Evolutionary conservation across 2,329 filamentous ascomycete species (phyloP).

Genomic region (Rhytidhysteron rufulum): DNA sequence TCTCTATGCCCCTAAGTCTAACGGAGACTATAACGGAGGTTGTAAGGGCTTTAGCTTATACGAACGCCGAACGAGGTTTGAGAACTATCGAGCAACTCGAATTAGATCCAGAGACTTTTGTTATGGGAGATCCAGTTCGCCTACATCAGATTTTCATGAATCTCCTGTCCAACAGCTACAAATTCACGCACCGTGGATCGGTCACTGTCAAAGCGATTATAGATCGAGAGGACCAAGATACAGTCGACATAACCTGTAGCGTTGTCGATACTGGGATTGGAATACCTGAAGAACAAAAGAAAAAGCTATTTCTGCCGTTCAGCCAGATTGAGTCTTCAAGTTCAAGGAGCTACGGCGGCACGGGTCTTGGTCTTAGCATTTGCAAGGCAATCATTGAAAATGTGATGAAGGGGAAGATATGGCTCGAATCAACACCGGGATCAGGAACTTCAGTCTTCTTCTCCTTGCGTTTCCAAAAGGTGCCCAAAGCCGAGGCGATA

Average conservation of each 20-base stretch:
- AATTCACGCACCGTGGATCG: slow-evolving; percentile 83
- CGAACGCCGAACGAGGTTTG: slow-evolving; percentile 58
- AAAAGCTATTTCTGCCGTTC: slow-evolving; percentile 87
- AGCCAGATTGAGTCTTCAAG: slow-evolving; percentile 90
- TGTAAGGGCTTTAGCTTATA: slow-evolving; percentile 60
- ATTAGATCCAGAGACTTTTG: slow-evolving; percentile 52
- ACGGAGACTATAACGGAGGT: slow-evolving; percentile 61
- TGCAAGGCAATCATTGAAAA: slow-evolving; percentile 93
- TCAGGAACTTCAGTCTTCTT: slow-evolving; percentile 73
- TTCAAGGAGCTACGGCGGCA: slow-evolving; percentile 86
- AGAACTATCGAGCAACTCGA: slow-evolving; percentile 55
- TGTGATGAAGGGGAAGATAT: slow-evolving; percentile 83
- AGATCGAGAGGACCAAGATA: slow-evolving; percentile 65
- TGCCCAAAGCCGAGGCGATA: slow-evolving; percentile 58
- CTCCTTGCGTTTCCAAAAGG: slow-evolving; percentile 81
- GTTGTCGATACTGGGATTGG: slow-evolving; percentile 90
- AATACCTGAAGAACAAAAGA: slow-evolving; percentile 75
- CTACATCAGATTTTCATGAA: slow-evolving; percentile 62
- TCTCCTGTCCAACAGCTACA: slow-evolving; percentile 86
- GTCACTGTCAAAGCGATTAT: slow-evolving; percentile 78
- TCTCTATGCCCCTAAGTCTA: slow-evolving; percentile 50
- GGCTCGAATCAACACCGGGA: slow-evolving; percentile 71
- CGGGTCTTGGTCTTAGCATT: slow-evolving; percentile 85
- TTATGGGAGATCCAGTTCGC: slow-evolving; percentile 50
- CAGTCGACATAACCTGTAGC: slow-evolving; percentile 75